phyloP scores from a whole-genome alignment of 78 protist genomes.

The slime mould (Dictyostelium discoideum) region DNA sequence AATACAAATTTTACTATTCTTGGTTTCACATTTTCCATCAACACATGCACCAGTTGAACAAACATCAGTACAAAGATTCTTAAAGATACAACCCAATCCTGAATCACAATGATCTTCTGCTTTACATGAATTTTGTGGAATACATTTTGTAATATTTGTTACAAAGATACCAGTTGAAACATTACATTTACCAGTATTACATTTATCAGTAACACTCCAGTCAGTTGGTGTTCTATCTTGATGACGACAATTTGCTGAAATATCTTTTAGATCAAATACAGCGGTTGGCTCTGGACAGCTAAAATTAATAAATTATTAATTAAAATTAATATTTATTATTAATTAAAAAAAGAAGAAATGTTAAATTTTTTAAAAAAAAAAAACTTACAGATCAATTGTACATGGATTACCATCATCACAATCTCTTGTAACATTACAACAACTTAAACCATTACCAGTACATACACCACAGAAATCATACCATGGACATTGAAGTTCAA shows the following conservation, averaged over 20 bases:
- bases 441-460: neutral
- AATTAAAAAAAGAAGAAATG: too few relatives aligned
- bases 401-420: slow-evolving; percentile 25
- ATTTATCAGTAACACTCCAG: neutral
- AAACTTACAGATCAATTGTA: neutral
- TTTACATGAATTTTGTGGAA: neutral
- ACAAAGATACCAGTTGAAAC: neutral
- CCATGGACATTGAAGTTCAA: neutral
- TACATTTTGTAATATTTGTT: neutral
- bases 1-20: neutral
- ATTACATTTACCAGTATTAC: slow-evolving; percentile 1
- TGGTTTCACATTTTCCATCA: neutral
- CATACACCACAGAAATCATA: slow-evolving; percentile 35
- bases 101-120: neutral
- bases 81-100: neutral
- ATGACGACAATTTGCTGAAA: neutral
- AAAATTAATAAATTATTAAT: neutral
- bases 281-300: neutral
- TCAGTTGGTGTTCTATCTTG: neutral
- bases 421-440: neutral
- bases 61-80: neutral
- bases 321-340: too few relatives aligned
- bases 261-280: neutral
- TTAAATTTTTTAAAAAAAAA: too few relatives aligned
- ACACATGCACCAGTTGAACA: neutral